phyloP scores from a whole-genome alignment of 495 filamentous ascomycete genomes.

The Polyplosphaeria fusca region DNA sequence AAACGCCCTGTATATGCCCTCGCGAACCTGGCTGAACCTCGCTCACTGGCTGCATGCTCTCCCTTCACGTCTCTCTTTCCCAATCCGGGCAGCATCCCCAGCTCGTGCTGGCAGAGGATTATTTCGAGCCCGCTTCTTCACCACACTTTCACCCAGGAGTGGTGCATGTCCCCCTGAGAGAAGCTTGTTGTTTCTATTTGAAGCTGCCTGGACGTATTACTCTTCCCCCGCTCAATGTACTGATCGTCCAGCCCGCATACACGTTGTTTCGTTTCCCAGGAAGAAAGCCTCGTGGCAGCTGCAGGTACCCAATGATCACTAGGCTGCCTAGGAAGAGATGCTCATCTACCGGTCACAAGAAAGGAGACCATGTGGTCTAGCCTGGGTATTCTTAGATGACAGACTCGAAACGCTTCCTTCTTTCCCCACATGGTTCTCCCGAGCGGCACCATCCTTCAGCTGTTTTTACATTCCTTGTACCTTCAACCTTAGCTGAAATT shows the following conservation, averaged over 20 bases:
- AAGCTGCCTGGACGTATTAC: not conserved
- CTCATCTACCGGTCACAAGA: not conserved
- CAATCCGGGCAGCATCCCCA: slow-evolving; percentile 10
- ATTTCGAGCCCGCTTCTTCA: slow-evolving; percentile 4
- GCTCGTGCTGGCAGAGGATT: not conserved
- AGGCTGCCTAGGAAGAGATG: not conserved
- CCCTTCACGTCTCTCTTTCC: slow-evolving; percentile 10
- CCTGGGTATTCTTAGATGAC: slow-evolving; percentile 8
- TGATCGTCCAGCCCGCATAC: not conserved
- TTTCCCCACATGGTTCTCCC: not conserved
- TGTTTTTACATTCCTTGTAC: not conserved
- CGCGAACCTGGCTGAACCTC: not conserved
- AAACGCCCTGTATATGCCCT: slow-evolving; percentile 16
- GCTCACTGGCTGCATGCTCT: slow-evolving; percentile 3
- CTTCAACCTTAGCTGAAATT: not conserved
- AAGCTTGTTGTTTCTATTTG: slow-evolving; percentile 30
- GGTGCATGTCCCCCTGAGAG: slow-evolving; percentile 21
- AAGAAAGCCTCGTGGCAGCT: slow-evolving; percentile 5
- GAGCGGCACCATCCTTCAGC: not conserved
- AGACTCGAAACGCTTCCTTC: slow-evolving; percentile 1
- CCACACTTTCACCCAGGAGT: not conserved
- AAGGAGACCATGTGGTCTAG: not conserved
- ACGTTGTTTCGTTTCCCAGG: slow-evolving; percentile 5
- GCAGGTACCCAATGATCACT: not conserved
- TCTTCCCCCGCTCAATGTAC: not conserved